phyloP scores from a whole-genome alignment of 2,329 filamentous ascomycete species.

The Aspergillus sp. region DNA sequence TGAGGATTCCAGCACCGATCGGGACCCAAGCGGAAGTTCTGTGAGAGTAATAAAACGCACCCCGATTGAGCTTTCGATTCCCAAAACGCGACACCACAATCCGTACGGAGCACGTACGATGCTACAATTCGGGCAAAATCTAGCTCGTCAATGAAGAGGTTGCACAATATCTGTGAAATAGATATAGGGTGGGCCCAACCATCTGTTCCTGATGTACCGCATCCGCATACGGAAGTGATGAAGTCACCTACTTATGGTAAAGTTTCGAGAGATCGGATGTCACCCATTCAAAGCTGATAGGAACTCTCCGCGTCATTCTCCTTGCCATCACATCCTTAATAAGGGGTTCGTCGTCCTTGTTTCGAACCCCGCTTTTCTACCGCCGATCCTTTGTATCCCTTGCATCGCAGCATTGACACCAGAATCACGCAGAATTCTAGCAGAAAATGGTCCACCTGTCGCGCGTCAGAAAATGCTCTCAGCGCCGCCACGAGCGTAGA shows the following conservation, averaged over 20 bases:
- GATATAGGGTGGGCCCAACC: no score
- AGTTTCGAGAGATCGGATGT: background rate
- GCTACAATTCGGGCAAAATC: background rate
- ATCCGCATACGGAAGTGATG: slow-evolving; percentile 7
- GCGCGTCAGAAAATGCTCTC: slow-evolving; percentile 25
- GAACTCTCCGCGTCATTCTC: background rate
- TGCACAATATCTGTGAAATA: background rate
- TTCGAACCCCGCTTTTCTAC: background rate
- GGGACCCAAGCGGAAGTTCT: background rate
- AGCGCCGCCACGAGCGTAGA: slow-evolving; percentile 32
- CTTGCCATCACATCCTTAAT: background rate
- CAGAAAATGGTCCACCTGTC: slow-evolving; percentile 38
- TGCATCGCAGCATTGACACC: background rate
- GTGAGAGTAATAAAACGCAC: background rate
- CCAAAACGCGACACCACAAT: background rate
- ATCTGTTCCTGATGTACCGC: background rate
- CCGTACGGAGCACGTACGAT: background rate
- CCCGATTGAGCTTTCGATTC: background rate
- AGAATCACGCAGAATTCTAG: background rate
- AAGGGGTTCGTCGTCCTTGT: background rate
- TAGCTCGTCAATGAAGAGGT: background rate
- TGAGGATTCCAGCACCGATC: background rate
- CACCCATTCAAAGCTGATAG: background rate
- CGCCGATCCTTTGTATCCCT: background rate
- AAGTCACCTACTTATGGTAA: slow-evolving; percentile 7